A percentile compares a stretch with the other conserved stretches of the same genome.
These are phyloP conservation scores for Lojkania enalia DNA, from an alignment of 2,329 filamentous ascomycete species.

Conservation along the genomic window DNA sequence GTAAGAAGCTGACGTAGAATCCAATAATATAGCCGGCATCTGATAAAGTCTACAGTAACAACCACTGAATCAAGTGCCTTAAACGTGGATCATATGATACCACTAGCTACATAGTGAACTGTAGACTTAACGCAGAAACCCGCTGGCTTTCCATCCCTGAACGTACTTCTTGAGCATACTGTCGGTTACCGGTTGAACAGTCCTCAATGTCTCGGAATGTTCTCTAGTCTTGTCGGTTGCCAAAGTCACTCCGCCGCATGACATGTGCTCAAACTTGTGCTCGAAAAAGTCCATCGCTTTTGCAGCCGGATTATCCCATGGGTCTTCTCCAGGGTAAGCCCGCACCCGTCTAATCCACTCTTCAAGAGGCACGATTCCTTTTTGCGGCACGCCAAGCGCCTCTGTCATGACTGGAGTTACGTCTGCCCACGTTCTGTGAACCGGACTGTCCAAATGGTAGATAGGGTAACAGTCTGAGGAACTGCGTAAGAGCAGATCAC, in stretches of 20 bases:
- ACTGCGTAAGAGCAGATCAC: background rate
- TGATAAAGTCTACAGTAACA: no score
- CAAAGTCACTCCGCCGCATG: conserved; percentile 7
- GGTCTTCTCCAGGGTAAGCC: conserved; percentile 3
- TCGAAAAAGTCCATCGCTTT: conserved; percentile 8
- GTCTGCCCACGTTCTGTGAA: conserved; percentile 8
- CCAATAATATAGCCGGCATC: no score
- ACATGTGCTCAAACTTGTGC: conserved; percentile 7
- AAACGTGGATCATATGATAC: no score
- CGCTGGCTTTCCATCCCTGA: background rate
- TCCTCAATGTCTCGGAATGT: conserved; percentile 45
- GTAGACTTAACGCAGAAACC: background rate
- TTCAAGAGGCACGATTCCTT: conserved; percentile 6
- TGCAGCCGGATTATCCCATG: conserved; percentile 1
- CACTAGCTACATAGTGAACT: no score
- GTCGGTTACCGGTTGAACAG: background rate
- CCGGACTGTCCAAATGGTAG: conserved; percentile 15
- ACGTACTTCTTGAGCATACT: background rate
- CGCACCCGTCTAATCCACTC: background rate
- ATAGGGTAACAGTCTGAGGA: conserved; percentile 3
- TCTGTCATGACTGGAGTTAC: background rate
- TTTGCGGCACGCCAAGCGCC: background rate
- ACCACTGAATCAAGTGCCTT: no score
- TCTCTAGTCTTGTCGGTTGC: conserved; percentile 14
- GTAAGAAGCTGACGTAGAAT: no score